Percentiles rank a stretch among this genome's conserved stretches.
These are phyloP conservation scores for Capsicum chinense DNA, from an alignment of 257 asterid genomes.

Conservation along the genomic window DNA sequence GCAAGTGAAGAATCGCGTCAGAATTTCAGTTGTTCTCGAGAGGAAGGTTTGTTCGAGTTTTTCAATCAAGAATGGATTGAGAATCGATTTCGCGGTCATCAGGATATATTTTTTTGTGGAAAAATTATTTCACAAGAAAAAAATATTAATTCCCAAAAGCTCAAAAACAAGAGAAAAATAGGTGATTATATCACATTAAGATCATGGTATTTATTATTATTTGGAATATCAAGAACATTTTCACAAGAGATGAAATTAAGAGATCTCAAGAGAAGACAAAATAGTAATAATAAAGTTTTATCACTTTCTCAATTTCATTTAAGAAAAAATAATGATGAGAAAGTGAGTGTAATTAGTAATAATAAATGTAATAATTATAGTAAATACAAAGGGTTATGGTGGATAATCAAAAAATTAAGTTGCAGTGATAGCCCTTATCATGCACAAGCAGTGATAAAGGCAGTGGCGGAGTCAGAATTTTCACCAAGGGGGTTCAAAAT, in stretches of 20 bases:
- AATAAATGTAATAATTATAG: not conserved
- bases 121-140: not conserved
- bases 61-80: not conserved
- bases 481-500: no score
- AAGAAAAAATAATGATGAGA: not conserved
- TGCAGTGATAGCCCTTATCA: not conserved
- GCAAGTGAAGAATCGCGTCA: not conserved
- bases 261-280: conserved; percentile 23
- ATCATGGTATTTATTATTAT: not conserved
- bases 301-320: not conserved
- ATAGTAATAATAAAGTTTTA: not conserved
- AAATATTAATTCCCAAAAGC: not conserved
- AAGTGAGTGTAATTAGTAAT: not conserved
- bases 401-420: conserved; percentile 7
- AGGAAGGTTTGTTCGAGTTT: not conserved
- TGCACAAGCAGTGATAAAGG: not conserved
- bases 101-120: conserved; percentile 1
- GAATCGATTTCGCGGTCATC: not conserved
- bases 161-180: not conserved
- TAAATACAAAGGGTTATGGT: not conserved
- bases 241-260: not conserved
- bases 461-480: no score
- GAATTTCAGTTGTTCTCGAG: not conserved
- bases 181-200: conserved; percentile 15
- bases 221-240: conserved; percentile 17